phyloP scores from a whole-genome alignment of 1,139 yeast species.

The Magnusiomyces fungicola region DNA sequence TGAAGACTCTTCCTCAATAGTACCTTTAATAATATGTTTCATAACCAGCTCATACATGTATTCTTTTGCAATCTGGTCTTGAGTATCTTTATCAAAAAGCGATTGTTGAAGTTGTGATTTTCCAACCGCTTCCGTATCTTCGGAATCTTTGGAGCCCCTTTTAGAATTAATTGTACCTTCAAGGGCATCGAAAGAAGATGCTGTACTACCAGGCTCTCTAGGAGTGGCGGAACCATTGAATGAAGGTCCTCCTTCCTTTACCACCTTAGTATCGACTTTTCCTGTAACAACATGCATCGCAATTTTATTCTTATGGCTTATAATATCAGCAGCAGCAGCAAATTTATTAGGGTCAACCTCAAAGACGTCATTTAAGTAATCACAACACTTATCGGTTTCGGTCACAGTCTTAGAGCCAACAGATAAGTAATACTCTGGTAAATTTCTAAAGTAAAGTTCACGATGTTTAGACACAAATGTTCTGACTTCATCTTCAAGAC shows the following conservation, averaged over 20 bases:
- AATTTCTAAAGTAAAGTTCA: slow-evolving; percentile 5
- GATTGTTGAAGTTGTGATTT: neutral
- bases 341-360: too few relatives aligned
- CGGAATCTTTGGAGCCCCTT: too few relatives aligned
- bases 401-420: slow-evolving; percentile 1
- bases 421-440: slow-evolving; percentile 6
- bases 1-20: slow-evolving; percentile 9
- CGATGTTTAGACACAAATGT: slow-evolving; percentile 8
- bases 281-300: too few relatives aligned
- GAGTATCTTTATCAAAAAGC: neutral
- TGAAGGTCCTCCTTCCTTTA: too few relatives aligned
- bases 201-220: too few relatives aligned
- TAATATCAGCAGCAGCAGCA: too few relatives aligned
- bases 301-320: too few relatives aligned
- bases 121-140: neutral
- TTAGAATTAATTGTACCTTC: too few relatives aligned
- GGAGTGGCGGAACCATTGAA: too few relatives aligned
- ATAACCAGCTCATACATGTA: slow-evolving; percentile 9
- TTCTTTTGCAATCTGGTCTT: slow-evolving; percentile 4
- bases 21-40: slow-evolving; percentile 4
- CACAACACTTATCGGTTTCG: neutral
- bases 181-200: too few relatives aligned
- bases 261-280: too few relatives aligned
- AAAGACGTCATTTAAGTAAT: neutral
- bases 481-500: neutral